Base-by-base conservation (phyloP, 148 eudicot species). In the Fallopia convolvulus region DNA sequence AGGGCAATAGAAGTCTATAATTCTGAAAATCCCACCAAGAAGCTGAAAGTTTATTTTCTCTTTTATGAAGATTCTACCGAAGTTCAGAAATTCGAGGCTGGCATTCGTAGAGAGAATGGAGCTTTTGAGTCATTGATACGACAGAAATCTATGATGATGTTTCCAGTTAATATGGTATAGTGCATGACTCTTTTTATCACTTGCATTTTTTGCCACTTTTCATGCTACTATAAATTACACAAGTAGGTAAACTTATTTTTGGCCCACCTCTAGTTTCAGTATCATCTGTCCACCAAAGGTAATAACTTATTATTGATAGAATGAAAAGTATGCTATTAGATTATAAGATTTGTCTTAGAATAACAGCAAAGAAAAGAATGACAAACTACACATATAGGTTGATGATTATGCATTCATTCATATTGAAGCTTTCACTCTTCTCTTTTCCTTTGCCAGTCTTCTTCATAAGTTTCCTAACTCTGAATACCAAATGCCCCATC, bases 81-180 rank as follows among this genome's bases (percentile, higher is more conserved):
- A 85, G 99, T 90, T 74, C 91, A 90, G 82, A 95, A 93, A 81
- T 95, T 88, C 80, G 99, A 95, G 86, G 97, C 99, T 18, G 88
- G 98, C 77, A 84, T 93, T 79, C 93, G 93, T 33, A 86, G 99
- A 83, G 99, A 95, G 82, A 93, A 95, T 82, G 91, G 87, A 79
- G 99, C 99, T 36, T 93, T 96, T 80, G 98, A 96, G 82, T 93
- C 99, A 70, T 84, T 96, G 87, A 96, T 96, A 47, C 84, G 99
- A 81, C 99, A 93, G 89, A 93, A 96, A 79, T 93, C 99, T 42
- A 70, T 93, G 87, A 96, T 96, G 99, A 91, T 86, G 93, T 87
- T 96, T 79, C 97, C 98, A 33, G 97, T 91, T 78, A 86, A 90
- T 82, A 85, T 86, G 93, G 99, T 91, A 81, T 75, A 32, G 14